Percentiles rank a stretch among this genome's conserved stretches.
Conservation (phyloP, 148 eudicot genomes). For the Diospyros lotus region DNA sequence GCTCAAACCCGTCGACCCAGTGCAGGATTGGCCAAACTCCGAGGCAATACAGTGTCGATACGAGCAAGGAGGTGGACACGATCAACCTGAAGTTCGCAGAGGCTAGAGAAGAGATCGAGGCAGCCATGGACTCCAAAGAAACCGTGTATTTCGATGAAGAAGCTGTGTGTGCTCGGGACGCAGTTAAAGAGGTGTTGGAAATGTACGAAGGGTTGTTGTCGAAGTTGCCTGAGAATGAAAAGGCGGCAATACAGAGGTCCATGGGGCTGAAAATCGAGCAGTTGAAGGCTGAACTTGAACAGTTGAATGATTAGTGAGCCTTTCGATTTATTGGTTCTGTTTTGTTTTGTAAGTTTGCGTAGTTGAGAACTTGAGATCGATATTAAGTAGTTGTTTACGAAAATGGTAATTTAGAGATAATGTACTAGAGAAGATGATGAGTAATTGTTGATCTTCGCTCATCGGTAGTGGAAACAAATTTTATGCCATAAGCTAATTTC, state of each 20-base stretch:
- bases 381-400: background rate
- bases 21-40: conserved; percentile 13
- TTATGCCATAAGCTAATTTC: too few species aligned
- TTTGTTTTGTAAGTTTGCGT: background rate
- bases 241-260: conserved; percentile 56
- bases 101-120: conserved; percentile 93
- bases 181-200: conserved; percentile 69
- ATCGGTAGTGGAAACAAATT: too few species aligned
- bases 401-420: background rate
- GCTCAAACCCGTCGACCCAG: conserved; percentile 13
- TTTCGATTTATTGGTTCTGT: background rate
- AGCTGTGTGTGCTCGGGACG: conserved; percentile 81
- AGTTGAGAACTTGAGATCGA: background rate
- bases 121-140: conserved; percentile 91
- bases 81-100: conserved; percentile 87
- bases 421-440: background rate
- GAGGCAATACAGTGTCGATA: conserved; percentile 45
- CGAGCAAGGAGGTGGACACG: conserved; percentile 61
- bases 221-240: conserved; percentile 53
- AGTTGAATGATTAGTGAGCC: conserved; percentile 63
- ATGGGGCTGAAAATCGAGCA: conserved; percentile 98
- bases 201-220: conserved; percentile 61
- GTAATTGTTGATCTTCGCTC: too few species aligned
- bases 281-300: conserved; percentile 88
- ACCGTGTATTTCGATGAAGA: conserved; percentile 92